Evolutionary conservation across 129 eudicot genomes (phyloP), one percentile per base, ranked within the genome.

Genomic region (Rutidosis leptorrhynchoides): DNA sequence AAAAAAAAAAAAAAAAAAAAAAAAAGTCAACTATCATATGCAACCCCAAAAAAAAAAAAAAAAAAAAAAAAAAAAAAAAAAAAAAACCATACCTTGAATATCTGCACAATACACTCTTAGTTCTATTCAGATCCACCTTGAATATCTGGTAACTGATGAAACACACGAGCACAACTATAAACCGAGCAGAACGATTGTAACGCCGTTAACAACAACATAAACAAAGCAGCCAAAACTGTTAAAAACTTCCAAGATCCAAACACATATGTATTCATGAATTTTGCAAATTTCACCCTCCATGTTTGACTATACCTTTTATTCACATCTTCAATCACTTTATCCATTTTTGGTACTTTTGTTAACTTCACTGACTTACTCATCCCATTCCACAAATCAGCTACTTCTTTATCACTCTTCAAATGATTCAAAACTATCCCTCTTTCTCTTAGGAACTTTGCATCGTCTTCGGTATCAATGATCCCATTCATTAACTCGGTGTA

Each of bases 401-500:
- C 90, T 54, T 87, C 90, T 32, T 82, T 62, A 32, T 87, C 95
- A 42, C 85, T 79, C 79, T 87, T 87, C 80, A 87, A 35, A 40
- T 67, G 84, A 64, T 77, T 87, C 40, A 84, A 12, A 7, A 84
- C 80, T 10, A 87, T 78, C 65, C 88, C 95, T 23, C 56, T 77
- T 33, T 78, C 75, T 24, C 88, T 72, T 1, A 87, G 66, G 19
- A 58, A 23, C 73, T 45, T 75, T 2, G 78, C 95, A 23, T 83
- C 95, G 32, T 73, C 85, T 21, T 73, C 82, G 0, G 95, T 83
- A 46, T 87, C 95, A 42, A 87, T 84, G 8, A 87, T 84, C 23
- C 90, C 95, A 45, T 82, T 82, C 95, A 87, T 84, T 60, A 87
- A 62, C 73, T 87, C 90, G 1, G 86, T 87, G 73, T 82, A 87